These are phyloP conservation scores for Psophocarpus tetragonolobus DNA, from an alignment of 306 rosid species.

Conservation along the genomic window DNA sequence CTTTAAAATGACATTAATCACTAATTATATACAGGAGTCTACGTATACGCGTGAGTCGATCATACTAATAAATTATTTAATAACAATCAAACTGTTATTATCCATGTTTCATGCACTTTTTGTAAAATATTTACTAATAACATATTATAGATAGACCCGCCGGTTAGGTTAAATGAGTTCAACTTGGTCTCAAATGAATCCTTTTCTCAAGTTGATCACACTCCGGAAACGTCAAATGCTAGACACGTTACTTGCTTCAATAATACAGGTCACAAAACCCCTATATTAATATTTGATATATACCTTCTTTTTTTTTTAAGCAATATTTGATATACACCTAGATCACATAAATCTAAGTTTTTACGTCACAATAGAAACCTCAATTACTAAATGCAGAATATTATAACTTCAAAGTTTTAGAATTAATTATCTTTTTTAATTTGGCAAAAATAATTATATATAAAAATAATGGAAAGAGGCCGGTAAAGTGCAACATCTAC, in stretches of 20 bases:
- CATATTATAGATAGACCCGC: constrained; percentile 35
- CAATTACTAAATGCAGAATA: not conserved
- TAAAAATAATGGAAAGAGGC: no score
- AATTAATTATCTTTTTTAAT: no score
- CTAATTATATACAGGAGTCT: constrained; percentile 24
- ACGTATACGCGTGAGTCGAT: constrained; percentile 31
- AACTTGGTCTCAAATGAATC: constrained; percentile 11
- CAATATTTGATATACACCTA: not conserved
- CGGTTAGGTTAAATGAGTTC: constrained; percentile 54
- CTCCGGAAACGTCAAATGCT: constrained; percentile 38
- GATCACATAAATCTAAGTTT: not conserved
- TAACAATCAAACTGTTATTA: constrained; percentile 31
- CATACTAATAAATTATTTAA: not conserved
- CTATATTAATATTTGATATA: not conserved
- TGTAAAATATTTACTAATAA: constrained; percentile 31
- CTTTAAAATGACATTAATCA: constrained; percentile 27
- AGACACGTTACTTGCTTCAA: constrained; percentile 31
- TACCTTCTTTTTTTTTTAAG: no score
- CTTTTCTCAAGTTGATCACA: constrained; percentile 21
- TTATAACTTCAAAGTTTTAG: not conserved
- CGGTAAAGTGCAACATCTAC: no score
- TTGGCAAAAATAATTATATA: no score
- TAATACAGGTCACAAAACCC: constrained; percentile 37
- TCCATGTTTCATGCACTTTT: constrained; percentile 46
- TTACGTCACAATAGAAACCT: not conserved